Base-by-base conservation (phyloP, 768 basidiomycete species). In the Podaxis mareebaensis region DNA sequence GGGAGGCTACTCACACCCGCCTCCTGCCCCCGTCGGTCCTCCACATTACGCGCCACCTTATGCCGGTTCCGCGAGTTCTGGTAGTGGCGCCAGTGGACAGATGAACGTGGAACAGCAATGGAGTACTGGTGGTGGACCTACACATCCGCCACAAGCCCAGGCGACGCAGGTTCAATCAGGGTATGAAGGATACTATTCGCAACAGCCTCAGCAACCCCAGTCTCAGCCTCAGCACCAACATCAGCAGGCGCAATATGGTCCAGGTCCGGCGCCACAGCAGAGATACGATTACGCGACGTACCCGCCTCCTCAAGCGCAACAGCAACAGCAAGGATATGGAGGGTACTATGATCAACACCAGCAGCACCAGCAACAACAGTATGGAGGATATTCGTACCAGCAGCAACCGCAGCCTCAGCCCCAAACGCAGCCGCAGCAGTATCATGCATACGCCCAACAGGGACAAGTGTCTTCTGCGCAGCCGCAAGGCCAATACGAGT, bases 181-280 rank as follows among this genome's bases (percentile, higher is more conserved):
- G 1, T 74, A 77, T 52, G 70, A 72, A 46, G 73, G 74, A 6
- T 74, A 74, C 46, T 71, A 74, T 49, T 75, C 72, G 51, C 72
- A 70, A 24, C 49, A 51, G 44, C n/a, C 44, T 46, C 44, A 46
- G 49, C 49, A 51, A 24, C 26, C 22, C 8, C 49, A 51, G 26
- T n/a, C 12, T 36, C 66, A 67, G 22, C 48, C 59, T 40, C 71
- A 70, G 38, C 72, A 65, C 57, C 62, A 64, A 13, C 66, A 48
- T 10, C 52, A 59, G 28, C 69, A 67, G n/a, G n/a, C n/a, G 52
- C 67, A 65, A 20, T 68, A 67, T 52, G 65, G 63, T 8, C 66
- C 69, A n/a, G 63, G 64, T 40, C 64, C 67, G 1, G 60, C 58
- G n/a, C 64, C 59, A n/a, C 72, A 69, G 11, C 67, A 58, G 51